Evolutionary conservation across 129 eudicot species (phyloP).

Genomic region (Flaveria trinervia): DNA sequence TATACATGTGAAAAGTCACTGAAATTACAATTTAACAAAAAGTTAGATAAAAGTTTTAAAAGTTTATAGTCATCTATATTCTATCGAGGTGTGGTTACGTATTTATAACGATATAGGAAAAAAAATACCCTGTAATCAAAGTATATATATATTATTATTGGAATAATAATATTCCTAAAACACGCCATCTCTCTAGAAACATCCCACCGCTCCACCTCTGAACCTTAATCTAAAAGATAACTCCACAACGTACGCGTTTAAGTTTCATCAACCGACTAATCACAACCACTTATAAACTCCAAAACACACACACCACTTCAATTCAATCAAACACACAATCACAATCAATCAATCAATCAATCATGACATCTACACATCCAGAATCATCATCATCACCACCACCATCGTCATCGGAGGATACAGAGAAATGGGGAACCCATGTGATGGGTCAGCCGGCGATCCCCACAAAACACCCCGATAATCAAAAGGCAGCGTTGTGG

Average conservation of each 20-base stretch:
- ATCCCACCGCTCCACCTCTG: constrained; percentile 8
- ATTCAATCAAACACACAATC: not conserved
- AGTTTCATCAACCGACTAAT: not conserved
- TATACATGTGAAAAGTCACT: too few species aligned
- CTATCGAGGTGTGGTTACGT: too few species aligned
- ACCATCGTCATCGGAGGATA: constrained; percentile 21
- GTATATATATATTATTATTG: too few species aligned
- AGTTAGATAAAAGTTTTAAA: too few species aligned
- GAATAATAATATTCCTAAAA: not conserved
- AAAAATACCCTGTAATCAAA: too few species aligned
- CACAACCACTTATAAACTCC: not conserved
- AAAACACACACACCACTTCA: not conserved
- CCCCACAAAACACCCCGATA: constrained; percentile 60
- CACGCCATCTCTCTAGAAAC: constrained; percentile 28
- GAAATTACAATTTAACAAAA: too few species aligned
- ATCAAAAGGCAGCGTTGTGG: constrained; percentile 77
- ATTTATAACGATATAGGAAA: too few species aligned
- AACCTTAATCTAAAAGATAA: constrained; percentile 36
- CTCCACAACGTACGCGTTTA: constrained; percentile 25
- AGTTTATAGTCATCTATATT: too few species aligned
- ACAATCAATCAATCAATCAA: not conserved
- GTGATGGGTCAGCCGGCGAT: constrained; percentile 59
- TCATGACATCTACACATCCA: constrained; percentile 31
- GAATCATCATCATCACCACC: constrained; percentile 30
- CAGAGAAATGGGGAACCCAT: constrained; percentile 84